Conservation (phyloP, 768 basidiomycete species). For the Hortiboletus flavorubellus region DNA sequence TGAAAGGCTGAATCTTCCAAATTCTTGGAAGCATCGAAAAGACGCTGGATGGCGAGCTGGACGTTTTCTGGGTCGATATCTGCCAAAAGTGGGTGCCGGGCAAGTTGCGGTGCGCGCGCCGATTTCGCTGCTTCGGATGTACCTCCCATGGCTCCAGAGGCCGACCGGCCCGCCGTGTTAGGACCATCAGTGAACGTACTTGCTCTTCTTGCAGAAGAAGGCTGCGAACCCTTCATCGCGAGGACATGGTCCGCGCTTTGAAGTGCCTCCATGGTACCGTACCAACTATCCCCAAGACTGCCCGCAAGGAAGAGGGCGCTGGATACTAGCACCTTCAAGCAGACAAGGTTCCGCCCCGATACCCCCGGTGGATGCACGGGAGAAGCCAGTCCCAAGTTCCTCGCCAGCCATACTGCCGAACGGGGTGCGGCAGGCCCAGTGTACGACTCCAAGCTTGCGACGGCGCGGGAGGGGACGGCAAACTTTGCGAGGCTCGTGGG, state of each 20-base stretch:
- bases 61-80: constrained; percentile 78
- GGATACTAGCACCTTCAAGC: constrained; percentile 76
- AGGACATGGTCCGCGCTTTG: constrained; percentile 96
- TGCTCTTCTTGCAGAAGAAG: constrained; percentile 31
- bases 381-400: constrained; percentile 60
- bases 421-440: constrained; percentile 56
- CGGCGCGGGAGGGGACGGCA: constrained; percentile 86
- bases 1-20: constrained; percentile 81
- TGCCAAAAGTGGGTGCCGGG: constrained; percentile 58
- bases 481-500: constrained; percentile 87
- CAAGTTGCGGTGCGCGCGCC: constrained; percentile 19
- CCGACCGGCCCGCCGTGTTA: constrained; percentile 36
- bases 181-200: constrained; percentile 34
- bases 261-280: constrained; percentile 81
- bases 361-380: constrained; percentile 64
- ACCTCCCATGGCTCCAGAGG: constrained; percentile 29
- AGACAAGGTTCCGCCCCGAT: constrained; percentile 87
- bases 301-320: constrained; percentile 81
- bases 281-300: constrained; percentile 89
- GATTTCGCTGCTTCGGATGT: constrained; percentile 18
- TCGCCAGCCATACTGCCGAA: constrained; percentile 54
- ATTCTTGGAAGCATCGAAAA: constrained; percentile 85
- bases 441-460: constrained; percentile 73
- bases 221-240: constrained; percentile 50
- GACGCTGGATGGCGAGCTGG: constrained; percentile 66